These are phyloP conservation scores for Pichia nakasei DNA, from an alignment of 805 yeast genomes.

Conservation along the genomic window DNA sequence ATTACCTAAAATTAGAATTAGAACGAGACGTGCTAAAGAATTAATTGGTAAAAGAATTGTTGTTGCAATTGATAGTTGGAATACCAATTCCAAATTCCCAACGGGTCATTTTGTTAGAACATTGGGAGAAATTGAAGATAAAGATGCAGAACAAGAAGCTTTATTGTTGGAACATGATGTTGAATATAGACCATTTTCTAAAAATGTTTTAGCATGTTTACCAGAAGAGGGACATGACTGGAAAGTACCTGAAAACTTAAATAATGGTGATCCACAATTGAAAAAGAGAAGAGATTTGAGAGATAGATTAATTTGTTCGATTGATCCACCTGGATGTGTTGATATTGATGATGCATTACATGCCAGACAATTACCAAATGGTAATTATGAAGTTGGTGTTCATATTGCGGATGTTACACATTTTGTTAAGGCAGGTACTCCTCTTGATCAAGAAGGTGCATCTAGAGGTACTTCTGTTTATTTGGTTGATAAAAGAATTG, in stretches of 20 bases:
- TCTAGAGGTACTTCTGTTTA: constrained; percentile 96
- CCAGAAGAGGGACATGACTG: constrained; percentile 92
- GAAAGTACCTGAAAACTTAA: constrained; percentile 67
- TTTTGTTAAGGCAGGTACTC: constrained; percentile 87
- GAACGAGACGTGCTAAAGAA: constrained; percentile 78
- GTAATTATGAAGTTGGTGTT: constrained; percentile 95
- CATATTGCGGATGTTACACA: constrained; percentile 99
- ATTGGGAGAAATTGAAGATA: constrained; percentile 84
- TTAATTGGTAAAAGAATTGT: constrained; percentile 86
- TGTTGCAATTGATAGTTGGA: constrained; percentile 90
- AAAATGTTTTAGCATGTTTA: constrained; percentile 82
- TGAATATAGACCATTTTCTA: constrained; percentile 91
- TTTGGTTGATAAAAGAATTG: constrained; percentile 95
- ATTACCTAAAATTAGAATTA: constrained; percentile 77
- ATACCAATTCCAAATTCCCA: constrained; percentile 72
- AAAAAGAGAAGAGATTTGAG: constrained; percentile 75
- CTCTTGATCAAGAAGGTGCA: constrained; percentile 93
- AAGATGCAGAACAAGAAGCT: constrained; percentile 95
- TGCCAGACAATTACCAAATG: constrained; percentile 76
- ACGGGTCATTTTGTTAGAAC: constrained; percentile 91
- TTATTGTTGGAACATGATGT: constrained; percentile 89
- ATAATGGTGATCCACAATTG: constrained; percentile 44
- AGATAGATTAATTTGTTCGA: constrained; percentile 84
- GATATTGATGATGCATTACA: constrained; percentile 98
- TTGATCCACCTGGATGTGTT: constrained; percentile 97